These are phyloP conservation scores for Elsinoe necatrix DNA, from an alignment of 2,329 filamentous ascomycete genomes.

Conservation along the genomic window DNA sequence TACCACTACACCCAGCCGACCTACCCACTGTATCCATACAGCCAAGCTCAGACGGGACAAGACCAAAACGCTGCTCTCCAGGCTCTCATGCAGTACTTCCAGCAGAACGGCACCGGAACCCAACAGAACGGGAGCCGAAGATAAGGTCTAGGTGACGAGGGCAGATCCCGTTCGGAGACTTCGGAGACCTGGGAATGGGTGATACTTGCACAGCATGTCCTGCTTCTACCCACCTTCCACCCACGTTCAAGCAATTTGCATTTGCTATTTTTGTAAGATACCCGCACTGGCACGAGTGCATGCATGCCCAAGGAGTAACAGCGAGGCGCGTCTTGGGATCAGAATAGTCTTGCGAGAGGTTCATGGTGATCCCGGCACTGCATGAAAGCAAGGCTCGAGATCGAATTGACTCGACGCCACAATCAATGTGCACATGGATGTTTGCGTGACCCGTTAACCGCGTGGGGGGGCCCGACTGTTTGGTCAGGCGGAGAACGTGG, in stretches of 20 bases:
- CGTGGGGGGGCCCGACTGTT: background rate
- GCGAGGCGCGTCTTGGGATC: background rate
- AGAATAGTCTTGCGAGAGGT: background rate
- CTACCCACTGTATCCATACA: background rate
- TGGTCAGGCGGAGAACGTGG: conserved; percentile 7
- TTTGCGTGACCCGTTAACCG: conserved; percentile 10
- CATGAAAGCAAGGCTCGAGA: background rate
- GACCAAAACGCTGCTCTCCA: conserved; percentile 5
- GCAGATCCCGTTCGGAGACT: background rate
- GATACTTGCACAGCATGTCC: background rate
- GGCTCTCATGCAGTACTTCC: background rate
- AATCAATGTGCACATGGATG: conserved; percentile 10
- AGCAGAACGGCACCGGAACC: background rate
- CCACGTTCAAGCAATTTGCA: background rate
- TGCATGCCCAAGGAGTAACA: conserved; percentile 4
- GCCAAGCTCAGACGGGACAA: conserved; percentile 3
- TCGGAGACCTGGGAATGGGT: background rate
- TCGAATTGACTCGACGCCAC: conserved; percentile 8
- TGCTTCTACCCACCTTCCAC: background rate
- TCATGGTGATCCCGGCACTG: background rate
- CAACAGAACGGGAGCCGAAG: background rate
- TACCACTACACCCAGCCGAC: background rate
- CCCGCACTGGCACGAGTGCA: background rate
- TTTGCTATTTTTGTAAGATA: conserved; percentile 13
- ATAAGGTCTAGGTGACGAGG: background rate